Conservation (phyloP, 805 yeast species). For the Candida montana region DNA sequence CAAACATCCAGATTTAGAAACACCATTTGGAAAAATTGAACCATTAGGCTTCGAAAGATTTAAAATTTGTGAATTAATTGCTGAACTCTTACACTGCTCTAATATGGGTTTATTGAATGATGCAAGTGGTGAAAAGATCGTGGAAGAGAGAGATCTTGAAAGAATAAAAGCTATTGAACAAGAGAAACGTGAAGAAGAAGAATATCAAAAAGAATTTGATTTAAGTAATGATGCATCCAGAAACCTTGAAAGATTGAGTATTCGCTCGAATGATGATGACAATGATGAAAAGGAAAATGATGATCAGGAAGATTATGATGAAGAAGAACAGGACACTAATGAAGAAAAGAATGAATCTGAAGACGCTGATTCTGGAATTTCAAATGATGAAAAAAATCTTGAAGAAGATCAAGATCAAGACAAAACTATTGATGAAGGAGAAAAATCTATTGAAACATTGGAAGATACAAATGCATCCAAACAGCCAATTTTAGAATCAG, state of each 20-base stretch:
- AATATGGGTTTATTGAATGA: slow-evolving; percentile 91
- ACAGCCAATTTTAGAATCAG: slow-evolving; percentile 20
- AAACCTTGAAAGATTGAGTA: slow-evolving; percentile 20
- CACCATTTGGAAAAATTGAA: slow-evolving; percentile 62
- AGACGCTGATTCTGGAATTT: background rate
- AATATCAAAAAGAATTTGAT: slow-evolving; percentile 29
- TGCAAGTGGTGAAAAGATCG: slow-evolving; percentile 60
- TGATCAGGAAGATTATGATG: slow-evolving; percentile 5
- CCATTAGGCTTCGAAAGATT: slow-evolving; percentile 90
- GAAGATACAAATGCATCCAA: background rate
- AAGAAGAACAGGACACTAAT: slow-evolving; percentile 1
- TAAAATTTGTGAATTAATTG: slow-evolving; percentile 85
- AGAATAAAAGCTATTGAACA: slow-evolving; percentile 46
- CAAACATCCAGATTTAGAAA: slow-evolving; percentile 36
- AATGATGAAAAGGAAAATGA: slow-evolving; percentile 9
- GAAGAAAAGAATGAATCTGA: slow-evolving; percentile 16
- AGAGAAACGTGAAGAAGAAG: slow-evolving; percentile 23
- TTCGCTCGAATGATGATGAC: slow-evolving; percentile 6
- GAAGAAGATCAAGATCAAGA: slow-evolving; percentile 16
- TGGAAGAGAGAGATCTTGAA: slow-evolving; percentile 62
- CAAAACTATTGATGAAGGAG: slow-evolving; percentile 4
- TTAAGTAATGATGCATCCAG: slow-evolving; percentile 27
- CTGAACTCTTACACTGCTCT: slow-evolving; percentile 94
- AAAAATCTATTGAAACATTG: slow-evolving; percentile 9
- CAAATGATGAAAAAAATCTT: slow-evolving; percentile 9